A percentile compares a stretch with the other conserved stretches of the same genome.
These are phyloP conservation scores for Paramyrothecium sp. DNA, from an alignment of 2,329 filamentous ascomycete genomes.

Conservation along the genomic window DNA sequence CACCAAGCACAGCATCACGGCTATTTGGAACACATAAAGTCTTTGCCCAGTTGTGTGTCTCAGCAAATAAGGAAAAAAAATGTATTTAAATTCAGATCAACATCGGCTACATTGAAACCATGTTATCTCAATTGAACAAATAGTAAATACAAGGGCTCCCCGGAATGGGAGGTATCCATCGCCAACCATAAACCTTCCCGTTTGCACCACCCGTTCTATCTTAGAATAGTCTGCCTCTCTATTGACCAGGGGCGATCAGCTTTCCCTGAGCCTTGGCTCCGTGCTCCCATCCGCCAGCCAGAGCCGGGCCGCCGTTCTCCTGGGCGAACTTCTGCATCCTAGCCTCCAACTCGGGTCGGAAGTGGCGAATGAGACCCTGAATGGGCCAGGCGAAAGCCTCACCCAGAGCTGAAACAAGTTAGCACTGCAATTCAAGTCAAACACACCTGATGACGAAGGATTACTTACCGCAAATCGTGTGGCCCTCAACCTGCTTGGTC, in stretches of 20 bases:
- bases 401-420: slow-evolving; percentile 64
- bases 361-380: slow-evolving; percentile 96
- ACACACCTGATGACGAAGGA: neutral
- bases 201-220: neutral
- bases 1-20: no score
- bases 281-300: slow-evolving; percentile 86
- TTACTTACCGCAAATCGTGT: slow-evolving; percentile 89
- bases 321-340: slow-evolving; percentile 79
- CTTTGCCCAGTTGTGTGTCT: no score
- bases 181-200: slow-evolving; percentile 11
- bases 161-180: neutral
- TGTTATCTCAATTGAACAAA: slow-evolving; percentile 8
- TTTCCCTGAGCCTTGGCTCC: slow-evolving; percentile 74
- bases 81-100: neutral
- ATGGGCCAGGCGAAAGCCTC: slow-evolving; percentile 99
- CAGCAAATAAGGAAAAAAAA: no score
- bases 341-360: slow-evolving; percentile 91
- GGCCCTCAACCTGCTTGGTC: slow-evolving; percentile 98
- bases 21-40: no score
- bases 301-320: slow-evolving; percentile 68
- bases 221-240: slow-evolving; percentile 33
- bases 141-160: slow-evolving; percentile 15
- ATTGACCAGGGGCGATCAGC: slow-evolving; percentile 88
- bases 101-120: neutral
- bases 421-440: slow-evolving; percentile 3